Evolutionary conservation across 768 basidiomycete species (phyloP), one percentile per base, ranked within the genome.

Genomic region (Tephrocybe sp.): DNA sequence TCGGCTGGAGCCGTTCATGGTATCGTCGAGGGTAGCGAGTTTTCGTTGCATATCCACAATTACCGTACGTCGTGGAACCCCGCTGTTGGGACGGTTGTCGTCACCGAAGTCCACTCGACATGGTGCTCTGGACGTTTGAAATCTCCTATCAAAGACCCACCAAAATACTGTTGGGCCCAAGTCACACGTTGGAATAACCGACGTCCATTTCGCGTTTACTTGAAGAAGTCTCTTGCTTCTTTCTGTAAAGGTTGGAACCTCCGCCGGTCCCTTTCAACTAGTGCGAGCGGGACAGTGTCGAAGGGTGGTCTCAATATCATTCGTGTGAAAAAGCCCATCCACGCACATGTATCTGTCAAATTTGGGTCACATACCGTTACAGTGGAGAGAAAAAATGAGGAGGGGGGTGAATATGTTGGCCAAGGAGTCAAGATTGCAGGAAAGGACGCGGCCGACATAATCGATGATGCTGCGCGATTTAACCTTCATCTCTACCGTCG

Each of bases 11-110:
- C 77, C 0, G 76, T 82, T 4, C 83, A 86, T 52, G 85, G 85
- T 1, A 69, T 87, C 16, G 73, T 76, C n/a, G 75, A 77, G 52
- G 85, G 84, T 41, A 83, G 76, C 8, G 80, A 84, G 54, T 74
- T 88, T 53, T 76, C 74, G 35, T 40, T 87, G 17, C 84, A 87
- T 60, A 67, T 73, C 17, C 84, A 87, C 62, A 85, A 87, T 62
- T 72, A 72, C 53, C 68, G 68, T n/a, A 77, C 77, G 17, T 84
- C 84, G 6, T 65, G 69, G 42, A 87, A 87, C 54, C 77, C 79
- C 1, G 49, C 72, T 16, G 64, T 84, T 11, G 79, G 77, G 20
- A 72, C 60, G 32, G 74, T 77, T n/a, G 67, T 75, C 30, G 82
- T 78, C 30, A 69, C 70, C 30, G 76, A 79, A 44, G 77, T 83